Conservation (phyloP, 345 rosid genomes). For the Barbarea vulgaris region DNA sequence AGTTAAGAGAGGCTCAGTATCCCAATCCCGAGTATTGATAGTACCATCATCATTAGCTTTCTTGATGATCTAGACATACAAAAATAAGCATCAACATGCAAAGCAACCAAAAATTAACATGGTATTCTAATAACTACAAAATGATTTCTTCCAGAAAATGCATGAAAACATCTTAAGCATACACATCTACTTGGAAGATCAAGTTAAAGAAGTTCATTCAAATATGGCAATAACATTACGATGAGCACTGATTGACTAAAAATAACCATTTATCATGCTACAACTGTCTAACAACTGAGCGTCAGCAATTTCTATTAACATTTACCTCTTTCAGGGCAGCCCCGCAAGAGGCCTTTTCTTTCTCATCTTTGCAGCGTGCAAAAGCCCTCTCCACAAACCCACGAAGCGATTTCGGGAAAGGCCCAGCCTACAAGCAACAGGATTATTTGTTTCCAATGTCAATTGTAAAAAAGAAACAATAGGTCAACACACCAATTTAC, state of each 20-base stretch:
- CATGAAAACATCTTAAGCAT: conserved; percentile 18
- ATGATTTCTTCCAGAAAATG: conserved; percentile 11
- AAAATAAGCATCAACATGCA: conserved; percentile 29
- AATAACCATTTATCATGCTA: conserved; percentile 17
- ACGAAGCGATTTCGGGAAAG: conserved; percentile 74
- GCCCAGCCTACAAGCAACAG: conserved; percentile 58
- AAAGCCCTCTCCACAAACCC: conserved; percentile 92
- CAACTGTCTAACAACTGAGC: background rate
- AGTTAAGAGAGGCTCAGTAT: conserved; percentile 75
- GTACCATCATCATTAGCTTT: conserved; percentile 73
- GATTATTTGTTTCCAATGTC: conserved; percentile 19
- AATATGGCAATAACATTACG: conserved; percentile 4
- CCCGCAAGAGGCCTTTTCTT: conserved; percentile 68
- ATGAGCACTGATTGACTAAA: conserved; percentile 9
- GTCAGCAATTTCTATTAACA: conserved; percentile 17
- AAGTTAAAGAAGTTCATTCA: conserved; percentile 17
- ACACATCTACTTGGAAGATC: conserved; percentile 3
- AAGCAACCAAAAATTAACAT: background rate
- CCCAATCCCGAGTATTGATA: conserved; percentile 77
- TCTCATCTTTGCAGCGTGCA: conserved; percentile 77
- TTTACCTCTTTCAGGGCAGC: conserved; percentile 74
- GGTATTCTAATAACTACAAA: background rate
- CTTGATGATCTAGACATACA: conserved; percentile 60
- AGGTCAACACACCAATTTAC: conserved; percentile 2
- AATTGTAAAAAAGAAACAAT: conserved; percentile 1